Conservation (phyloP, 176 grass and related monocot species). For the Carex littledalei region DNA sequence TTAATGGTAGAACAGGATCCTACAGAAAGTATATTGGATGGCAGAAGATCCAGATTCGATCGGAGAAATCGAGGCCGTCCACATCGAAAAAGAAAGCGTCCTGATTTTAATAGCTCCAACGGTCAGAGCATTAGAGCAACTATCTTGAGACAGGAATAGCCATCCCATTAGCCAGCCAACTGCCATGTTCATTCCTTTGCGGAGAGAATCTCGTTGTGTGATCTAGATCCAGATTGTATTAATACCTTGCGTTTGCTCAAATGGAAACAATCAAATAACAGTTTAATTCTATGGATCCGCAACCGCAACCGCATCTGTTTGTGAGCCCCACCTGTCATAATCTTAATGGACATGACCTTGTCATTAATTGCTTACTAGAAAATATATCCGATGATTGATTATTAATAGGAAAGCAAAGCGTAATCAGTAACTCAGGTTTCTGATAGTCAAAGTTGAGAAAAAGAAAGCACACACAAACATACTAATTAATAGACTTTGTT, state of each 20-base stretch:
- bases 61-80: conserved; percentile 35
- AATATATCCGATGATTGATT: too few species aligned
- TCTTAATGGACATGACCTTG: too few species aligned
- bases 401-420: too few species aligned
- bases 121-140: conserved; percentile 2
- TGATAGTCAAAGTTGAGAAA: too few species aligned
- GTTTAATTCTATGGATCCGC: too few species aligned
- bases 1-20: neutral
- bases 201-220: neutral
- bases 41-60: conserved; percentile 49
- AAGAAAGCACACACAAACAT: too few species aligned
- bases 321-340: too few species aligned
- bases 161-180: neutral
- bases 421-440: too few species aligned
- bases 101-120: conserved; percentile 3
- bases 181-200: neutral
- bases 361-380: too few species aligned
- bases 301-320: too few species aligned
- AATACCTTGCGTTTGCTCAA: neutral
- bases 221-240: neutral
- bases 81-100: neutral
- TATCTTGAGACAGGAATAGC: neutral
- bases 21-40: conserved; percentile 22
- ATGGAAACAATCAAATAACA: too few species aligned
- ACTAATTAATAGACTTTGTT: too few species aligned